Evolutionary conservation across 176 grass and related monocot genomes (phyloP), one percentile per base, ranked within the genome.

Genomic region (Oryza nivara): DNA sequence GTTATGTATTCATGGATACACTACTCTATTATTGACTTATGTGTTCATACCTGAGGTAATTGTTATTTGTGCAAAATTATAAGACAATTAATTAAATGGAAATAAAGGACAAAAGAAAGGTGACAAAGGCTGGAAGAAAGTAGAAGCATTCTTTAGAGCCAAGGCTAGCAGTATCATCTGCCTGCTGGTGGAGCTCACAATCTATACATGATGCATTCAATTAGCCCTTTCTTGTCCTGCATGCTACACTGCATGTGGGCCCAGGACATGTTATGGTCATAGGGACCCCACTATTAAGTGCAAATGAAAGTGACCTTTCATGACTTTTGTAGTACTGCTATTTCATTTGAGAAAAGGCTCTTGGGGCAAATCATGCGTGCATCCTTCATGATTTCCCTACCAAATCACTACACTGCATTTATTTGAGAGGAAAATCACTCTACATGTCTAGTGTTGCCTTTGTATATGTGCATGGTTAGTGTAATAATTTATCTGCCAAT

Each of bases 301-400:
- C 49, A 75, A 76, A 84, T 69, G 76, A 69, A 38, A 85, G 47
- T 85, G 70, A 75, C 63, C 40, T 41, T 38, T 47, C 70, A 60
- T 49, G 76, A 63, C 64, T 73, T 77, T 26, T 82, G 12, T 82
- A 52, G 65, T 82, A 47, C 73, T 65, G 28, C 70, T 83, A 14
- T 71, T 45, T 89, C 61, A 79, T 70, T 75, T 85, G 40, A 70
- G 75, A 75, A 35, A 75, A 25, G 23, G 25, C 47, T 26, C 58
- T 22, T 17, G 61, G 35, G 68, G 36, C 78, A 75, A 84, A 79
- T 79, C 75, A 84, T 88, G 81, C 51, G 73, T 79, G 76, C 81
- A 61, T 68, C 61, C 67, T 80, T 75, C 75, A 88, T 79, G 36
- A 82, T 82, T 82, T 76, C 79, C 72, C 65, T 82, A 82, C 79